A percentile compares a stretch with the other conserved stretches of the same genome.
These are phyloP conservation scores for Apiospora kogelbergensis DNA, from an alignment of 2,329 filamentous ascomycete species.

Conservation along the genomic window DNA sequence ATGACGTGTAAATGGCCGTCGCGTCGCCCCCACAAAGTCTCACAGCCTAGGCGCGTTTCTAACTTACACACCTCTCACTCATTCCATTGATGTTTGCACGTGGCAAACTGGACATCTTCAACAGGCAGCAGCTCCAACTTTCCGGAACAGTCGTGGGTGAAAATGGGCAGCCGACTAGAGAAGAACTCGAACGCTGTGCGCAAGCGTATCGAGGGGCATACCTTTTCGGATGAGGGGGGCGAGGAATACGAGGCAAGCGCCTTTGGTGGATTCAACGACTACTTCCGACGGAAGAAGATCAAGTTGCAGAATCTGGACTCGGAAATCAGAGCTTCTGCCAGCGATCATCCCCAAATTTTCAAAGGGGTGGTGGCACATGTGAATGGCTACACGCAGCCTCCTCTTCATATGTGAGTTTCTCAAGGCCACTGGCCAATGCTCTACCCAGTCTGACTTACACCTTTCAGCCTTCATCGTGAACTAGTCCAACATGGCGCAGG, in stretches of 20 bases:
- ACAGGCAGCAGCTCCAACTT: not conserved
- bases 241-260: constrained; percentile 87
- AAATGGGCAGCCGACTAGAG: constrained; percentile 61
- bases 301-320: constrained; percentile 95
- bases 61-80: not conserved
- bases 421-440: not conserved
- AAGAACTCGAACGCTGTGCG: constrained; percentile 63
- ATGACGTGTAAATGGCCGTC: constrained; percentile 36
- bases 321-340: constrained; percentile 68
- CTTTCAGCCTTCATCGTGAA: constrained; percentile 67
- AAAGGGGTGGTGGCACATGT: constrained; percentile 88
- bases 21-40: constrained; percentile 15
- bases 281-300: constrained; percentile 93
- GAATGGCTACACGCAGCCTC: constrained; percentile 94
- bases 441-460: constrained; percentile 8
- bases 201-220: constrained; percentile 64
- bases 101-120: not conserved
- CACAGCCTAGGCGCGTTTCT: not conserved
- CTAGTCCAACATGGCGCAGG: constrained; percentile 93
- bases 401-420: constrained; percentile 69
- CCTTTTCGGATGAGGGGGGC: constrained; percentile 77
- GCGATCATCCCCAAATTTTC: constrained; percentile 81
- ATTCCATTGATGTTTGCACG: not conserved
- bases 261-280: constrained; percentile 89
- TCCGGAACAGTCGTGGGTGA: constrained; percentile 16